phyloP scores from a whole-genome alignment of 331 rosid genomes.

The Acacia concinna region DNA sequence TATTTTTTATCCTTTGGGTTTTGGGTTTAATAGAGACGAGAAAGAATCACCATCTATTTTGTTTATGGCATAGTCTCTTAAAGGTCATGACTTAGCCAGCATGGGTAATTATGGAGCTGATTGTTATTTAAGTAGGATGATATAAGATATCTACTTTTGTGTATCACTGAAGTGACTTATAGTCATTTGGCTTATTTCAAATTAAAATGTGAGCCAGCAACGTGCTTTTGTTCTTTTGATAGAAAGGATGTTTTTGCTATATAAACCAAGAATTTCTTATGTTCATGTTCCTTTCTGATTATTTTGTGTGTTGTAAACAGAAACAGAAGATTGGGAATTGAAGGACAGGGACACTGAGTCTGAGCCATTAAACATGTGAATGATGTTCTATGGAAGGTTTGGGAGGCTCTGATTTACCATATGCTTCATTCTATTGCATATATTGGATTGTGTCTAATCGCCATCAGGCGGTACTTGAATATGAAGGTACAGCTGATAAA shows the following conservation, averaged over 20 bases:
- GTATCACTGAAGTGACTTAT: neutral
- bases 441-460: constrained; percentile 32
- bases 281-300: constrained; percentile 6
- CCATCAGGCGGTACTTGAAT: constrained; percentile 27
- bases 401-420: constrained; percentile 32
- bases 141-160: neutral
- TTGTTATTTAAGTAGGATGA: neutral
- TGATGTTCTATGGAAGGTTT: constrained; percentile 36
- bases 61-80: neutral
- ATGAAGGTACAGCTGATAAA: constrained; percentile 41
- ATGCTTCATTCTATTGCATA: constrained; percentile 35
- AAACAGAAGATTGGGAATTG: constrained; percentile 63
- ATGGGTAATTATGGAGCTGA: neutral
- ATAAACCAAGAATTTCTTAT: neutral
- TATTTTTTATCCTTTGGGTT: neutral
- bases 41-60: neutral
- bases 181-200: neutral
- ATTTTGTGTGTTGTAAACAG: constrained; percentile 53
- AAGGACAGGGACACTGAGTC: constrained; percentile 79
- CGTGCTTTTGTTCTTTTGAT: neutral
- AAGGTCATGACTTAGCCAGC: neutral
- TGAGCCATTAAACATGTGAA: constrained; percentile 78
- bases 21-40: neutral
- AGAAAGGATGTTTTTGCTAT: neutral
- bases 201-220: neutral